These are phyloP conservation scores for Ligustrum vulgare DNA, from an alignment of 257 asterid species.

Conservation along the genomic window DNA sequence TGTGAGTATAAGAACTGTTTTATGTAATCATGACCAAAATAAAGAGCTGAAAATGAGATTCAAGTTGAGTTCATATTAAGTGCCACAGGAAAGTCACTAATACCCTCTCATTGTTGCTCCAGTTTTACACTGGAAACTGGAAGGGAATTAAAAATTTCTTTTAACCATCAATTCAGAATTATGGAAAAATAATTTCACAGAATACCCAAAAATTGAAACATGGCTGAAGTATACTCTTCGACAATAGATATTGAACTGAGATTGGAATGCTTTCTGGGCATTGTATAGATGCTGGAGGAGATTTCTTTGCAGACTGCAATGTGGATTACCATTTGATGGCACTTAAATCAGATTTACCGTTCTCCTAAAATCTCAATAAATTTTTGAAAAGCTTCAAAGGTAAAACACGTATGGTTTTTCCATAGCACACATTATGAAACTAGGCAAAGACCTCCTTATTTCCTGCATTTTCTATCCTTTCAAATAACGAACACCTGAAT, in stretches of 20 bases:
- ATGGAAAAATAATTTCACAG: not conserved
- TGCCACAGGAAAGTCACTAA: not conserved
- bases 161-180: not conserved
- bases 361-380: not conserved
- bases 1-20: not conserved
- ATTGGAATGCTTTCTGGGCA: not conserved
- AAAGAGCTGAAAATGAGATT: not conserved
- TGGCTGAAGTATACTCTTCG: not conserved
- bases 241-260: not conserved
- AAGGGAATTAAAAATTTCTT: not conserved
- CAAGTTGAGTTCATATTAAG: not conserved
- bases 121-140: not conserved
- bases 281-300: not conserved
- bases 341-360: not conserved
- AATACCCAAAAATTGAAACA: not conserved
- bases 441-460: not conserved
- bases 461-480: not conserved
- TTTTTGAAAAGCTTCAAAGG: not conserved
- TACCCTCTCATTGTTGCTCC: not conserved
- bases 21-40: not conserved
- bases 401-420: not conserved
- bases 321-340: not conserved
- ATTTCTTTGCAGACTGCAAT: not conserved
- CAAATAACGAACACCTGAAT: not conserved
- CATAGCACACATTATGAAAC: not conserved